Base-by-base conservation (phyloP, 1,139 yeast species). In the Hyphopichia wangnamkhiaoensis region DNA sequence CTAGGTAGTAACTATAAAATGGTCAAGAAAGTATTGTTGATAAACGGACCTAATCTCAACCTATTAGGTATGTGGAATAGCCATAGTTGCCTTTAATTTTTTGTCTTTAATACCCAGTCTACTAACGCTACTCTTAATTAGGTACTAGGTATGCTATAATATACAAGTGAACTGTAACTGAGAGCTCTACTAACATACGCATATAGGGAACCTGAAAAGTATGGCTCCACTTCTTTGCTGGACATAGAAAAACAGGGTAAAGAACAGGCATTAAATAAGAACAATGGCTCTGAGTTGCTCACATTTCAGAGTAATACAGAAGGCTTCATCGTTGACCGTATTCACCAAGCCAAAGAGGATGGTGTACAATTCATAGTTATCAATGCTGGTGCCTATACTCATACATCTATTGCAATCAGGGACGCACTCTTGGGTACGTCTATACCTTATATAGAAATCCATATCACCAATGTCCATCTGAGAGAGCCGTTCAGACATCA, bases 351-450 rank as follows among this genome's bases (percentile, higher is more conserved):
- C 5, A 65, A 61, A 47, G 46, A 47, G 14, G 68, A 72, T 37
- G 68, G 69, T 3, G 66, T 68, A 19, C 69, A 63, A 2, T 68
- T 67, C 35, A 57, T 74, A 37, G 63, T 74, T 25, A 71, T 74
- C 39, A 74, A 74, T 49, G 79, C 79, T 9, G 79, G 79, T 35
- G 79, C 79, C 6, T 73, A 71, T 47, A 74, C 79, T 1, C 79
- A 74, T 44, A 74, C 79, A 1, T 71, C 77, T 0, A 71, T 74
- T 15, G 79, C 74, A 1, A 62, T 74, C 17, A 64, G 79, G 45
- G 79, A 74, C 51, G 79, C 79, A 1, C 58, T 74, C 30, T 52
- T 72, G 33, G 75, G 71, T 24, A 73, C 74, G 4, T 69, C 68
- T 16, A 73, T 72, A 38, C 79, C 79, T 19, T 74, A 66, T 46